Conservation (phyloP, 495 filamentous ascomycete genomes). For the Penicillium atrosanguineum region DNA sequence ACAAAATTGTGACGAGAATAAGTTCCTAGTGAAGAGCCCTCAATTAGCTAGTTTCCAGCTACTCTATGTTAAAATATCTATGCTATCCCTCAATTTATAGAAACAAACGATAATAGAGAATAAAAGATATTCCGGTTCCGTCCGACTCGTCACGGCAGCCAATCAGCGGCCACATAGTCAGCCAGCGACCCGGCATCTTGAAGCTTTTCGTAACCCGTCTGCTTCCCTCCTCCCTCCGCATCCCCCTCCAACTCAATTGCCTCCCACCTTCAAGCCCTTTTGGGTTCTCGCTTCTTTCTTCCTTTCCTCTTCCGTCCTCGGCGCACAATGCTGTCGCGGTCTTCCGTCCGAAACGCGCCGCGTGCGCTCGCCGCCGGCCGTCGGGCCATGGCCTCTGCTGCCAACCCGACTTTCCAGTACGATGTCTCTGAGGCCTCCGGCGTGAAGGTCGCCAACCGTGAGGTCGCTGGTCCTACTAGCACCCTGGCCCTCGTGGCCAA, state of each 20-base stretch:
- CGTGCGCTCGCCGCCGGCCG: conserved; percentile 62
- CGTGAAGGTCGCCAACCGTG: conserved; percentile 86
- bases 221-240: conserved; percentile 29
- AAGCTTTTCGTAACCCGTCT: conserved; percentile 49
- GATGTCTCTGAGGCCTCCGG: conserved; percentile 79
- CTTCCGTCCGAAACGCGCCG: conserved; percentile 73
- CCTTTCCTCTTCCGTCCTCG: conserved; percentile 32
- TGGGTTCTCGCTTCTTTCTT: conserved; percentile 31
- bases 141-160: conserved; percentile 40
- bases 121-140: conserved; percentile 46
- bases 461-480: conserved; percentile 81
- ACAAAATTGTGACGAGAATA: background rate
- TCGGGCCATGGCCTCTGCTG: conserved; percentile 77
- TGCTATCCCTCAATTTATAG: background rate
- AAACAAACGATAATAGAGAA: conserved; percentile 8
- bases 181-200: conserved; percentile 41
- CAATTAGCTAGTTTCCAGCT: background rate
- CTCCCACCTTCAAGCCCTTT: conserved; percentile 30
- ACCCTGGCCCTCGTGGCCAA: conserved; percentile 88
- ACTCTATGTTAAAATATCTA: background rate
- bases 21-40: background rate
- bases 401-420: conserved; percentile 80
- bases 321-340: conserved; percentile 79
- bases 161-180: conserved; percentile 45
- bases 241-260: conserved; percentile 41